phyloP scores from a whole-genome alignment of 2,329 filamentous ascomycete species.

The Diplocarpon mali region DNA sequence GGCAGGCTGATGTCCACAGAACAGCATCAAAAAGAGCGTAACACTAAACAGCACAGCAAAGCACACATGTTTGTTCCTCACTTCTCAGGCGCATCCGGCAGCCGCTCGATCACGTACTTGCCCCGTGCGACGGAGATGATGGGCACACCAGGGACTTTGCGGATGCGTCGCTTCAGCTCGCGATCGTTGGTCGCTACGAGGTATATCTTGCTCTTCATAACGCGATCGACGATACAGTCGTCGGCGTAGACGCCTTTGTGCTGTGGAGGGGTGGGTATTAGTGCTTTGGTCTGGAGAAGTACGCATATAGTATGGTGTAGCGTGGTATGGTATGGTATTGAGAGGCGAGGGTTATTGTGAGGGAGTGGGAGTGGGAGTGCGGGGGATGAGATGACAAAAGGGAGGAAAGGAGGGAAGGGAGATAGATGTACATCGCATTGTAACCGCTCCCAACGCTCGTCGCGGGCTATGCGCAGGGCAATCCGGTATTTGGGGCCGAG shows the following conservation, averaged over 20 bases:
- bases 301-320: too few relatives aligned
- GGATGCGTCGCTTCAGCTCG: conserved; percentile 62
- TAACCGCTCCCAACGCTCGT: conserved; percentile 77
- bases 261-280: too few relatives aligned
- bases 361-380: too few relatives aligned
- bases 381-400: too few relatives aligned
- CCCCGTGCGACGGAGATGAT: conserved; percentile 72
- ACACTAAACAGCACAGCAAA: background rate
- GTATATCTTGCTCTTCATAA: conserved; percentile 65
- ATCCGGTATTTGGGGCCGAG: conserved; percentile 81
- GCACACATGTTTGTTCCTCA: conserved; percentile 3
- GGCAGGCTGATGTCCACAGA: too few relatives aligned
- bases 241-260: conserved; percentile 85
- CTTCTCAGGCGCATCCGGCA: conserved; percentile 69
- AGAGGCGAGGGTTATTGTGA: too few relatives aligned
- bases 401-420: too few relatives aligned
- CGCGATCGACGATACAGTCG: conserved; percentile 68
- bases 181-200: conserved; percentile 70
- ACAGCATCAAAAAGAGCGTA: background rate
- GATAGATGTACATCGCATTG: conserved; percentile 50
- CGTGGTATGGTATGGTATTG: too few relatives aligned
- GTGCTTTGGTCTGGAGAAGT: too few relatives aligned
- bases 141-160: conserved; percentile 61
- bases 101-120: conserved; percentile 88
- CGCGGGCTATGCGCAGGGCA: conserved; percentile 73